Evolutionary conservation across 2,329 filamentous ascomycete genomes (phyloP).

Genomic region (Cordyceps cicadae): DNA sequence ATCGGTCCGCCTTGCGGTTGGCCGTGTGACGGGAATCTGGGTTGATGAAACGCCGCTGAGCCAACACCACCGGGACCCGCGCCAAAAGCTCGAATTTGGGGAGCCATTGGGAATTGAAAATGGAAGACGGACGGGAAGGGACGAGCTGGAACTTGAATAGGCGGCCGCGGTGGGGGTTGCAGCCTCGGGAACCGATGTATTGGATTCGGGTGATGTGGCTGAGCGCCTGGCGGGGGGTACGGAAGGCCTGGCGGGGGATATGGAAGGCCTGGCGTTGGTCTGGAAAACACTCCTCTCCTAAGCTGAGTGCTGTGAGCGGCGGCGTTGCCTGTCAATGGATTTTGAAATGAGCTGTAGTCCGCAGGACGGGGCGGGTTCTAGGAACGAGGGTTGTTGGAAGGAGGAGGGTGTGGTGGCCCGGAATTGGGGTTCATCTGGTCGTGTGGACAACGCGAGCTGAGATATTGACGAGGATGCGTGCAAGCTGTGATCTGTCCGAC

Average conservation of each 20-base stretch:
- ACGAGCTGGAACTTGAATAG: not conserved
- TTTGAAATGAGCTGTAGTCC: not conserved
- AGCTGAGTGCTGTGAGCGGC: not conserved
- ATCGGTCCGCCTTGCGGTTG: conserved; percentile 46
- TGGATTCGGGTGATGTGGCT: not conserved
- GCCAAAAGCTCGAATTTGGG: conserved; percentile 31
- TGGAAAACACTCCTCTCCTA: not conserved
- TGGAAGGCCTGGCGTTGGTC: not conserved
- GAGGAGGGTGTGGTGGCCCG: not conserved
- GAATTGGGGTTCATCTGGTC: conserved; percentile 3
- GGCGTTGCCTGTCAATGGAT: not conserved
- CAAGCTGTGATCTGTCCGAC: not conserved
- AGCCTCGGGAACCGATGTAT: not conserved
- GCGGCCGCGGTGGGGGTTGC: not conserved
- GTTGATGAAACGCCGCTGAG: conserved; percentile 32
- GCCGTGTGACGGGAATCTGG: conserved; percentile 44
- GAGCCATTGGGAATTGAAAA: conserved; percentile 23
- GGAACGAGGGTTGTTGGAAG: not conserved
- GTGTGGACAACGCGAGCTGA: not conserved
- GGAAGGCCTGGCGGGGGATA: not conserved
- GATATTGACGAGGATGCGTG: not conserved
- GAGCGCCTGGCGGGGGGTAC: not conserved
- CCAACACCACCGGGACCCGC: conserved; percentile 29
- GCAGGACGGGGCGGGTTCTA: not conserved
- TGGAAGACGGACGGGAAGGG: not conserved